Conservation (phyloP, 2,329 filamentous ascomycete genomes). For the Sphaerulina vaccinii region DNA sequence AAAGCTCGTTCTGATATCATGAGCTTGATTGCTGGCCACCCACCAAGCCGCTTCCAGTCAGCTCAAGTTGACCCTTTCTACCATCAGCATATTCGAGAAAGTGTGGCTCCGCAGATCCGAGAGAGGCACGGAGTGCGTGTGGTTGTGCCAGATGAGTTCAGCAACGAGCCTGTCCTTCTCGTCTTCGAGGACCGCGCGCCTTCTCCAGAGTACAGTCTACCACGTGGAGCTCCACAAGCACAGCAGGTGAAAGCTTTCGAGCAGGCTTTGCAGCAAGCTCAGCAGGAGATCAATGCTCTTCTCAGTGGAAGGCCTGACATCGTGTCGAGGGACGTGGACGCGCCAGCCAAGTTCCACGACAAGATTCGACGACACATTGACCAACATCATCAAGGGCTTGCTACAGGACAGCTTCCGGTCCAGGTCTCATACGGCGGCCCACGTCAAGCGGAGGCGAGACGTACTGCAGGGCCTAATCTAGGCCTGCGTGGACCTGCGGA, state of each 20-base stretch:
- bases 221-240: slow-evolving; percentile 55
- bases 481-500: slow-evolving; percentile 74
- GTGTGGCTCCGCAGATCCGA: slow-evolving; percentile 63
- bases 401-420: slow-evolving; percentile 54
- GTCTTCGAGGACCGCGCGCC: slow-evolving; percentile 69
- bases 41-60: slow-evolving; percentile 67
- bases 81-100: slow-evolving; percentile 67
- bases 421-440: slow-evolving; percentile 53
- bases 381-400: slow-evolving; percentile 53
- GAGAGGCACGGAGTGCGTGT: slow-evolving; percentile 70
- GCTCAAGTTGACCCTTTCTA: slow-evolving; percentile 75
- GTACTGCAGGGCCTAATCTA: slow-evolving; percentile 50
- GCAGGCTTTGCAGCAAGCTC: slow-evolving; percentile 57
- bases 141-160: slow-evolving; percentile 62
- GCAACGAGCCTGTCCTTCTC: slow-evolving; percentile 63
- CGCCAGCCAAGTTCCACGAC: slow-evolving; percentile 62
- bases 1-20: slow-evolving; percentile 73
- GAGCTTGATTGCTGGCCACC: slow-evolving; percentile 70
- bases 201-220: slow-evolving; percentile 53
- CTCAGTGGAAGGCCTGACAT: slow-evolving; percentile 58
- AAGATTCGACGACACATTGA: slow-evolving; percentile 61
- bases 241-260: slow-evolving; percentile 58
- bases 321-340: slow-evolving; percentile 52
- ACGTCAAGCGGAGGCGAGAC: slow-evolving; percentile 45
- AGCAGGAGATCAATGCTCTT: slow-evolving; percentile 54